Evolutionary conservation across 2,329 filamentous ascomycete species (phyloP).

Genomic region (Nothopassalora personata): DNA sequence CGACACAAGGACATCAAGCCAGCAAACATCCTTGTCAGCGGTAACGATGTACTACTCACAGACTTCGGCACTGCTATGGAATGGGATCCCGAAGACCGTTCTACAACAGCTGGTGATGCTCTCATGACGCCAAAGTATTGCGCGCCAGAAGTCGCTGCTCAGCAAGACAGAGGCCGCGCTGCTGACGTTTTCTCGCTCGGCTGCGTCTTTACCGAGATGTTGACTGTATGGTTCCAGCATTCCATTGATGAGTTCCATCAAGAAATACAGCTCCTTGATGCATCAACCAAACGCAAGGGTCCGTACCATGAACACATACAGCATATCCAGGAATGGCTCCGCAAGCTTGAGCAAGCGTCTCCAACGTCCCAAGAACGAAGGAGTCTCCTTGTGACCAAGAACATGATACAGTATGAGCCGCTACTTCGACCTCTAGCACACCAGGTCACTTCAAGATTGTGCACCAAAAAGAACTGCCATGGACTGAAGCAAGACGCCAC

Average conservation of each 20-base stretch:
- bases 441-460: too few species aligned
- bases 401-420: too few species aligned
- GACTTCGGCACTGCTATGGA: conserved; percentile 9
- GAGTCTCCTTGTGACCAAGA: too few species aligned
- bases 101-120: background rate
- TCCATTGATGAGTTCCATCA: background rate
- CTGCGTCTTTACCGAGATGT: conserved; percentile 2
- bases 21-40: conserved; percentile 88
- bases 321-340: too few species aligned
- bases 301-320: too few species aligned
- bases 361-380: too few species aligned
- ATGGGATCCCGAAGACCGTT: background rate
- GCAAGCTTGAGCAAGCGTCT: too few species aligned
- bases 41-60: conserved; percentile 2
- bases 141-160: conserved; percentile 7
- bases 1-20: conserved; percentile 69
- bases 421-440: too few species aligned
- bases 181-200: conserved; percentile 4
- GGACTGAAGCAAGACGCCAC: too few species aligned
- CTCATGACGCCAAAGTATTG: conserved; percentile 15
- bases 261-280: background rate
- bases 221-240: background rate
- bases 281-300: background rate
- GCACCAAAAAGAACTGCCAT: too few species aligned
- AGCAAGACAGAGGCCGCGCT: background rate